A percentile compares a stretch with the other conserved stretches of the same genome.
These are phyloP conservation scores for Rutstroemia sp. DNA, from an alignment of 2,329 filamentous ascomycete species.

Conservation along the genomic window DNA sequence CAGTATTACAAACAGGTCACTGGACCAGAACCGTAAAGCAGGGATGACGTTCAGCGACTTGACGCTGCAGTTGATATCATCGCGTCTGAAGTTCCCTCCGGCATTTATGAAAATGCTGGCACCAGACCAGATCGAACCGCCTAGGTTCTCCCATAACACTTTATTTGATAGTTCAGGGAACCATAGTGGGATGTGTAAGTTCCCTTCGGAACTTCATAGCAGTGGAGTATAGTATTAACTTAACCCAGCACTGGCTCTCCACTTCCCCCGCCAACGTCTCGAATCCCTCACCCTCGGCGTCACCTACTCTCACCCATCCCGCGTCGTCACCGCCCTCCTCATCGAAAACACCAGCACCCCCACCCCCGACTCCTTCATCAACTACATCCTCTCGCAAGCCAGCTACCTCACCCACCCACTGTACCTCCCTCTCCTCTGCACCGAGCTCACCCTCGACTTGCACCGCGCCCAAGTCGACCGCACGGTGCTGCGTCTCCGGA, in stretches of 20 bases:
- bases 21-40: not conserved
- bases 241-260: not conserved
- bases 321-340: not conserved
- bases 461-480: not conserved
- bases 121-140: constrained; percentile 4
- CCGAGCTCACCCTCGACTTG: not conserved
- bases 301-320: not conserved
- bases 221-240: not conserved
- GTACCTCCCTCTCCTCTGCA: not conserved
- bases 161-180: not conserved
- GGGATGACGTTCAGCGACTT: constrained; percentile 1
- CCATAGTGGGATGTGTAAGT: not conserved
- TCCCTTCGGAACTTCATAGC: not conserved
- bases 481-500: not conserved
- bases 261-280: not conserved
- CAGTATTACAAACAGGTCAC: not conserved
- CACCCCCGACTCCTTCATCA: not conserved
- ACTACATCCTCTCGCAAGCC: not conserved
- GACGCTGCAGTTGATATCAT: not conserved
- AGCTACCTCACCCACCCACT: constrained; percentile 1
- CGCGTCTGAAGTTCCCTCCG: not conserved
- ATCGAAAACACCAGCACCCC: not conserved
- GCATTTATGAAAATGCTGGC: constrained; percentile 3
- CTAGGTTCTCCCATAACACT: constrained; percentile 1
- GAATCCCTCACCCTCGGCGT: constrained; percentile 1